Evolutionary conservation across 31 red algal species (phyloP), one percentile per base, ranked within the genome.

Genomic region (Odonthalia washingtoniensis): DNA sequence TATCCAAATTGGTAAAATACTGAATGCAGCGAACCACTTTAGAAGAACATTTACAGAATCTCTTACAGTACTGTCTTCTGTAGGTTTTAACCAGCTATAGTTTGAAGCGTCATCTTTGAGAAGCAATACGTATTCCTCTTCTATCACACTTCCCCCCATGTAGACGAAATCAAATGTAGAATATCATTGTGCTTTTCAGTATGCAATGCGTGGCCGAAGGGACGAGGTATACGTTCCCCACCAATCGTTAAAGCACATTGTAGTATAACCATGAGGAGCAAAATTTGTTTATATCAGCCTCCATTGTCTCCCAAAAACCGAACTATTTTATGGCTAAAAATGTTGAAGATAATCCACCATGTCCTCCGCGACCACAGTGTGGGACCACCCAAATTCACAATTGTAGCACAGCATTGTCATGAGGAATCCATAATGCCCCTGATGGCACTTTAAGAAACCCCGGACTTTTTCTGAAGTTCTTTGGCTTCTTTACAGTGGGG

Each of bases 91-190:
- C 74, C 85, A 88, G 18, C 64, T 60, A 9, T 88, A 79, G 0
- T 40, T 38, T 38, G 40, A 36, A 33, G 53, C 36, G 52, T 88
- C 85, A 52, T 70, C 79, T 3, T 90, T 90, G 5, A 81, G 0
- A 32, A 90, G 43, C 64, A 83, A 63, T 2, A 82, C 65, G 63
- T 89, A 72, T 37, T n/a, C 5, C 21, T 34, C 35, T 26, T 40
- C 76, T 21, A 63, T 0, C 69, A 74, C 65, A 6, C 49, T 66
- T 16, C 17, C 26, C 0, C 26, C 30, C 12, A 72, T 82, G 57
- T 82, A 89, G 26, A 53, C 43, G 42, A 63, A 89, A 49, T 82
- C 77, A 89, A 89, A 46, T 82, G 0, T 0, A 89, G 35, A 3
- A 82, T 12, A 41, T 89, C 78, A 46, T 82, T 82, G 6, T 32